Percentiles rank a stretch among this genome's conserved stretches.
Conservation (phyloP, 768 basidiomycete species). For the Pleurotus platypus region DNA sequence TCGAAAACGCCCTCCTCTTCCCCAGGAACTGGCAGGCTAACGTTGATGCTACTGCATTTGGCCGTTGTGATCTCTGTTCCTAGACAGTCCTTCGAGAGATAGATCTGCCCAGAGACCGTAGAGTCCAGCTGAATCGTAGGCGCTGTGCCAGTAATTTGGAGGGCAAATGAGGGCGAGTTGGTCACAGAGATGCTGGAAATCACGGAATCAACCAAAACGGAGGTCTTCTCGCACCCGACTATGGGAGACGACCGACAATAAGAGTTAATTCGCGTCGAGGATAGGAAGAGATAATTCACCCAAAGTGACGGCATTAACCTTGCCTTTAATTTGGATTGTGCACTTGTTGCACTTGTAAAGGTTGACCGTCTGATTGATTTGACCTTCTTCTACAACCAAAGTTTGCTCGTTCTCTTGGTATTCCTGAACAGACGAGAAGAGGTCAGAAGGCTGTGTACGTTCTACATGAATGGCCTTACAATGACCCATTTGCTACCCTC, state of each 20-base stretch:
- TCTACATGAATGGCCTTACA: constrained; percentile 39
- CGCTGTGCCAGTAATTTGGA: constrained; percentile 86
- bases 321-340: constrained; percentile 83
- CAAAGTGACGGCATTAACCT: constrained; percentile 90
- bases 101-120: constrained; percentile 94
- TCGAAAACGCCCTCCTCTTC: constrained; percentile 91
- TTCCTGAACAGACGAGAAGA: constrained; percentile 51
- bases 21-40: constrained; percentile 79
- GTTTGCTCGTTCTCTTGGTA: constrained; percentile 80
- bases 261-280: neutral
- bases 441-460: neutral
- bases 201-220: constrained; percentile 86
- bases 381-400: constrained; percentile 71
- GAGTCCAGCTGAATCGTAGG: constrained; percentile 94
- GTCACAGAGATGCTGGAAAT: constrained; percentile 91
- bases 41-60: constrained; percentile 91
- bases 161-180: constrained; percentile 86
- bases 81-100: constrained; percentile 80
- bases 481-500: constrained; percentile 95
- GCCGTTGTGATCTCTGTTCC: constrained; percentile 84
- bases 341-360: constrained; percentile 88
- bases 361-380: constrained; percentile 82
- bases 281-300: constrained; percentile 42
- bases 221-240: constrained; percentile 89
- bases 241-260: neutral